Base-by-base conservation (phyloP, 148 eudicot genomes). In the Drosera capensis region DNA sequence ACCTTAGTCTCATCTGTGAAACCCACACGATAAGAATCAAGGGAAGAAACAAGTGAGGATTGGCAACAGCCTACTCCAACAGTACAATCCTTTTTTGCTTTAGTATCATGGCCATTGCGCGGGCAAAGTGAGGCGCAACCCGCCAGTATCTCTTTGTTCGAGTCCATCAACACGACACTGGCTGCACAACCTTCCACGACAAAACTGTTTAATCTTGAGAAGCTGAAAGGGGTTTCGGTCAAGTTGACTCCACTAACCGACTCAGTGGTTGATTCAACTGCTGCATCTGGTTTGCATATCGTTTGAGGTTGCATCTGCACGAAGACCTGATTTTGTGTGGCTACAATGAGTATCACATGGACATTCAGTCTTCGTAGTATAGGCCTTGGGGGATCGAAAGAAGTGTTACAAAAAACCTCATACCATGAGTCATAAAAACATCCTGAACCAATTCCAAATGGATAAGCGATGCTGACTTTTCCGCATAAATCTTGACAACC, bases 31-130 rank as follows among this genome's bases (percentile, higher is more conserved):
- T 24, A 40, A 25, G 17, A 26, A 26, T 28, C 40, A 28, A 61
- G 49, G 17, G 5, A 15, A 2, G 40, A 29, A 13, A 23, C 21
- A 23, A 49, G 12, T 5, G 40, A n/a, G 11, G 78, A 57, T 30
- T 49, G 58, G 57, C 78, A 72, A 25, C 78, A 72, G 37, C 59
- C 54, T 25, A 41, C 63, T 14, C 78, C 78, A 44, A 11, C 40
- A 48, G 73, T 67, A 9, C 39, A n/a, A 11, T 16, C 48, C 22
- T 14, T 14, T 22, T 16, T 23, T 1, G 25, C 23, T 5, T 11
- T 26, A 11, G 12, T 23, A 48, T 37, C 51, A 40, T 52, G 16
- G n/a, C 17, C 51, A 40, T 52, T 20, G n/a, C 17, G 37, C 45
- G 11, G 8, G 29, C 64, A 59, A 25, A 45, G 18, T 5, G 64